A percentile compares a stretch with the other conserved stretches of the same genome.
Conservation (phyloP, 2,329 filamentous ascomycete genomes). For the Hawksworthiomyces lignivorus region DNA sequence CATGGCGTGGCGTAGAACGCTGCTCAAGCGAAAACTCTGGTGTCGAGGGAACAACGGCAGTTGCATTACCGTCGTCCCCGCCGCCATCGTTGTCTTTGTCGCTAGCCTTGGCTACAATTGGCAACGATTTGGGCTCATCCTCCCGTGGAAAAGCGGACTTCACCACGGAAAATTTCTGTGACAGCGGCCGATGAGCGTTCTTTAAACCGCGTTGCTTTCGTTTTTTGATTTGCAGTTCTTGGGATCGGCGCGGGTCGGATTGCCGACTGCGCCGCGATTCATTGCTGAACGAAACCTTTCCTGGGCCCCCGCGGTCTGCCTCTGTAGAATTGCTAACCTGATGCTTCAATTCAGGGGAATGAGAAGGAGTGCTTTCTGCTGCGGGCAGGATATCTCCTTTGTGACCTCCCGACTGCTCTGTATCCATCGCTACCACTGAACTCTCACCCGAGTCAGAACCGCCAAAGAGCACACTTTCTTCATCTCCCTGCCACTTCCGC, state of each 20-base stretch:
- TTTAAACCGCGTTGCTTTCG: not conserved
- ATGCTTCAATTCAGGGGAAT: constrained; percentile 10
- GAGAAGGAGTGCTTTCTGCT: not conserved
- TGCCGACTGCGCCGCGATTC: constrained; percentile 3
- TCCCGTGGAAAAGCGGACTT: constrained; percentile 8
- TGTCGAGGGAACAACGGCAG: not conserved
- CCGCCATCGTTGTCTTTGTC: not conserved
- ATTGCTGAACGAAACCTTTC: not conserved
- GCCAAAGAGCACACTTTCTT: not conserved
- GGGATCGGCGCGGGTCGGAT: not conserved
- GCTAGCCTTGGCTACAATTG: not conserved
- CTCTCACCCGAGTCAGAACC: too few relatives aligned
- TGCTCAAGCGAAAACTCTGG: constrained; percentile 1
- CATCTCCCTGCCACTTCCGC: not conserved
- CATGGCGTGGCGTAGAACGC: not conserved
- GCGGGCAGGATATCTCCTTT: not conserved
- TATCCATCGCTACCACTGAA: too few relatives aligned
- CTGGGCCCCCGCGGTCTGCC: not conserved
- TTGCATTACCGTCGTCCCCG: too few relatives aligned
- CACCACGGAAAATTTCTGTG: constrained; percentile 11
- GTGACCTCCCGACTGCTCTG: too few relatives aligned
- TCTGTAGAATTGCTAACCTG: constrained; percentile 4
- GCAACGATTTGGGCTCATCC: not conserved
- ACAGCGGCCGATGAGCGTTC: constrained; percentile 5
- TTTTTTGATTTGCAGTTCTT: constrained; percentile 2